Base-by-base conservation (phyloP, 768 basidiomycete species). In the Daedaleopsis sinensis region DNA sequence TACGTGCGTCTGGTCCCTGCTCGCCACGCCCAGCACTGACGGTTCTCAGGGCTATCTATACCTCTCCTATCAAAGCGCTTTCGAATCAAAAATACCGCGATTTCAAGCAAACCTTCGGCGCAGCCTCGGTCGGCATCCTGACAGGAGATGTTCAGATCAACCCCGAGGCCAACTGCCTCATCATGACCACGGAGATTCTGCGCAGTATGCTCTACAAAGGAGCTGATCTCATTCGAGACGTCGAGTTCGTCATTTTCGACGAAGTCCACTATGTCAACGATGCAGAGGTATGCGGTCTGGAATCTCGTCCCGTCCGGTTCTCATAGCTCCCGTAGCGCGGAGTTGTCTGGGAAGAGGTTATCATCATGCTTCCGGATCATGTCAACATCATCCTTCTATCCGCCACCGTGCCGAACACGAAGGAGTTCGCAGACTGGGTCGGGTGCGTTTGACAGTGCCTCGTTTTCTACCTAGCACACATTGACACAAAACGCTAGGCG, bases 241-340 rank as follows among this genome's bases (percentile, higher is more conserved):
- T 99, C 52, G 97, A 99, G 72, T 99, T 98, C 72, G 97, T 99
- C 23, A 97, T 99, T 62, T 99, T 99, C 71, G 97, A 99, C 71
- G 97, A 99, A 72, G 97, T 99, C 35, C 97, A 99, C 76, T 99
- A 99, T 74, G 96, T 99, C 55, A 99, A 98, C 70, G 97, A 99
- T 72, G 91, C 94, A 16, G 97, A 99, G 89, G 96, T 96, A 59
- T 52, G 53, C 71, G 67, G 13, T 57, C 52, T 58, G 57, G 23
- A 35, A 35, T 50, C 51, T 39, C 8, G 12, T 4, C n/a, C 21
- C 19, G 52, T 12, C 7, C 3, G 52, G n/a, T 53, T 15, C 52
- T 38, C 36, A 47, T 36, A 44, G 3, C 19, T 35, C 4, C 42
- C n/a, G 18, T 35, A 98, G 96, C 84, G 97, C 71, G 97, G 97